These are phyloP conservation scores for Solanum paucissectum DNA, from an alignment of 257 asterid genomes.

Conservation along the genomic window DNA sequence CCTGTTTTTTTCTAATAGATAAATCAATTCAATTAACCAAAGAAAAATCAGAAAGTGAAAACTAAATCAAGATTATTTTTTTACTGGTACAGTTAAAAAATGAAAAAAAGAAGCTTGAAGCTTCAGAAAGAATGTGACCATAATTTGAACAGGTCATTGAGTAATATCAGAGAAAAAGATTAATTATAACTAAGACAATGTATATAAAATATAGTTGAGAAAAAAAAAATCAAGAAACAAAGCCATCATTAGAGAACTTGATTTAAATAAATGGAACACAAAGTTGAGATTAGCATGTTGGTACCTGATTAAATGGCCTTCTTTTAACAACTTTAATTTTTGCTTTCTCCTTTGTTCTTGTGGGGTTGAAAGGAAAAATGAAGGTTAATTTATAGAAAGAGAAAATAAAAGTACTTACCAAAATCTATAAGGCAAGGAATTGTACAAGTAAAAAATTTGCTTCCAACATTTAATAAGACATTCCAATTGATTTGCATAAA, in stretches of 20 bases:
- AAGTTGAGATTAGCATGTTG: constrained; percentile 16
- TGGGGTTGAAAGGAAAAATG: neutral
- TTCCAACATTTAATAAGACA: neutral
- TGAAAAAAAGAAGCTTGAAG: constrained; percentile 18
- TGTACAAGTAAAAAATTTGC: neutral
- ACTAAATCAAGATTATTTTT: neutral
- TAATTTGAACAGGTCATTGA: constrained; percentile 14
- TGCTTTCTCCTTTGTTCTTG: neutral
- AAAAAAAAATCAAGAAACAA: neutral
- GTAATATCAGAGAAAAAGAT: constrained; percentile 26
- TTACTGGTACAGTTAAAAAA: neutral
- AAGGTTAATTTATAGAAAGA: neutral
- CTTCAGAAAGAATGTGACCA: constrained; percentile 29
- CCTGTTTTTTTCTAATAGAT: neutral
- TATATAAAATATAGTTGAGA: neutral
- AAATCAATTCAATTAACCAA: neutral
- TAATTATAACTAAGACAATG: constrained; percentile 7
- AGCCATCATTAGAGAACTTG: neutral
- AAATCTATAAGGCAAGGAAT: neutral
- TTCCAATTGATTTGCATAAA: neutral
- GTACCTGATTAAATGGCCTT: constrained; percentile 16
- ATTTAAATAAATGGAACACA: constrained; percentile 12
- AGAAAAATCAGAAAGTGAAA: neutral
- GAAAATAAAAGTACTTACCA: neutral
- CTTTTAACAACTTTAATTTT: constrained; percentile 7